A percentile compares a stretch with the other conserved stretches of the same genome.
Conservation (phyloP, 768 basidiomycete genomes). For the Lactarius vividus region DNA sequence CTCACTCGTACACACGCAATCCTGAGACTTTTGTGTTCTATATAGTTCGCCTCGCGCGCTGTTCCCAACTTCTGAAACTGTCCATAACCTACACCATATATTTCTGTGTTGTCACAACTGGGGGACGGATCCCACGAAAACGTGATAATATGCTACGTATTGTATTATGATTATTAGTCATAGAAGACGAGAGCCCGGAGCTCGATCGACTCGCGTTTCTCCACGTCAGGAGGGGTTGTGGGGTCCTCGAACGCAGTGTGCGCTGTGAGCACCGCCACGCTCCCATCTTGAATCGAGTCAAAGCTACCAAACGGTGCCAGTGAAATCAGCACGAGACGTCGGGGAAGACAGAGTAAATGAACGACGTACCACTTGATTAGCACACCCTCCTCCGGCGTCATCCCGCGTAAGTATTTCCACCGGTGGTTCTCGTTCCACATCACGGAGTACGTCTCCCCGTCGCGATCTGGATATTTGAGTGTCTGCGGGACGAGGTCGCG, state of each 20-base stretch:
- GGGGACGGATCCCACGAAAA: background rate
- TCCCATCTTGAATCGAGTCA: constrained; percentile 40
- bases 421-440: constrained; percentile 39
- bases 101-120: background rate
- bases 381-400: constrained; percentile 46
- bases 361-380: constrained; percentile 46
- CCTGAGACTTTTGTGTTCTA: no score
- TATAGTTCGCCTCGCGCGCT: no score
- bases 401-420: constrained; percentile 47
- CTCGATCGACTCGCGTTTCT: constrained; percentile 58
- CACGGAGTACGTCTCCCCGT: constrained; percentile 45
- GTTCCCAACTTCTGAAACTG: no score
- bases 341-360: background rate
- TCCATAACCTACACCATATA: no score
- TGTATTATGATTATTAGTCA: constrained; percentile 33
- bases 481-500: constrained; percentile 40
- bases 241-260: constrained; percentile 61
- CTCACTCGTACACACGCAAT: no score
- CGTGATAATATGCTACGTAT: background rate
- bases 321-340: background rate
- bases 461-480: constrained; percentile 42
- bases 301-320: constrained; percentile 31
- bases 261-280: constrained; percentile 54
- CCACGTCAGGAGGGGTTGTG: constrained; percentile 48
- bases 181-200: constrained; percentile 64